Evolutionary conservation across 805 yeast species (phyloP).

Genomic region (Yarrowia yakushimensis): DNA sequence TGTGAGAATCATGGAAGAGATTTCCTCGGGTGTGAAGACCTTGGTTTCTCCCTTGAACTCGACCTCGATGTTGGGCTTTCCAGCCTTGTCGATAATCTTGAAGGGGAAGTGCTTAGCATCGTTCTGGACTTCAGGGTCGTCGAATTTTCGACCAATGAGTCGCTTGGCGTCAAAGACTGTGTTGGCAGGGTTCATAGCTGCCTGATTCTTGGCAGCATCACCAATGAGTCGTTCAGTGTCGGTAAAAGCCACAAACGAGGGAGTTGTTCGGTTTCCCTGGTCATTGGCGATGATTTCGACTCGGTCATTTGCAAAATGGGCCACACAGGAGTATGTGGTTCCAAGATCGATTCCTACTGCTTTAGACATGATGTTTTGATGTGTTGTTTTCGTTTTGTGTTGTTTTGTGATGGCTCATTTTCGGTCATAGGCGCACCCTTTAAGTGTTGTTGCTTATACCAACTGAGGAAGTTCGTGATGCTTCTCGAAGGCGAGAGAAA

Average conservation of each 20-base stretch:
- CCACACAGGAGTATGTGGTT: slow-evolving; percentile 9
- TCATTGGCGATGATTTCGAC: slow-evolving; percentile 5
- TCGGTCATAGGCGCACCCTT: not conserved
- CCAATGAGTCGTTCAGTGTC: slow-evolving; percentile 3
- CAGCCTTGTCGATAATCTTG: not conserved
- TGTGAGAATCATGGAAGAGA: not conserved
- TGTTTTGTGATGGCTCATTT: not conserved
- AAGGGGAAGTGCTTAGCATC: slow-evolving; percentile 2
- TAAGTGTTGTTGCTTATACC: not conserved
- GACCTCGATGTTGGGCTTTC: slow-evolving; percentile 1
- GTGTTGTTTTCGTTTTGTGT: not conserved
- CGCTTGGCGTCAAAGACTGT: slow-evolving; percentile 9
- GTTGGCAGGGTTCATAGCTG: slow-evolving; percentile 1
- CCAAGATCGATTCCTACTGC: slow-evolving; percentile 7
- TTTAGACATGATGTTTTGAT: not conserved
- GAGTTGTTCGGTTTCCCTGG: not conserved
- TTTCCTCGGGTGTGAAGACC: not conserved
- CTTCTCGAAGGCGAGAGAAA: not conserved
- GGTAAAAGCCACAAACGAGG: not conserved
- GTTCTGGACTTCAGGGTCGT: slow-evolving; percentile 3
- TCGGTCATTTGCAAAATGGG: not conserved
- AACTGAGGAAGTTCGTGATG: not conserved
- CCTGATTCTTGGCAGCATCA: slow-evolving; percentile 3
- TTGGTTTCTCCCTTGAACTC: not conserved
- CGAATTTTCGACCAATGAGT: not conserved